Percentiles rank a stretch among this genome's conserved stretches.
Evolutionary conservation across 2,329 filamentous ascomycete species (phyloP).

Genomic region (Byssochlamys sp.): DNA sequence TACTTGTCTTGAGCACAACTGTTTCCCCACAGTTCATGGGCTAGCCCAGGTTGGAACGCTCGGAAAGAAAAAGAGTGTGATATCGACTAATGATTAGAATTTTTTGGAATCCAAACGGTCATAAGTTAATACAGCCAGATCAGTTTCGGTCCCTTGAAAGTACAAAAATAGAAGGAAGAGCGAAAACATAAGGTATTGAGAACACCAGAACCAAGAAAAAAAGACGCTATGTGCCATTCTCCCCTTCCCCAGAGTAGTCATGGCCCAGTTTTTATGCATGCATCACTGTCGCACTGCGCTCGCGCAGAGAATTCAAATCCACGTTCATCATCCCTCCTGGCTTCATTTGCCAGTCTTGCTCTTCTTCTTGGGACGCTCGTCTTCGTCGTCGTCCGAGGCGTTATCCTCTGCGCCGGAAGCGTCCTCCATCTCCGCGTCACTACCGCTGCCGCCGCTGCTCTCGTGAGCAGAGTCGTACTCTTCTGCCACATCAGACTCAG

Average conservation of each 20-base stretch:
- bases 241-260: background rate
- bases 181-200: background rate
- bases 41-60: background rate
- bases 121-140: background rate
- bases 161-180: background rate
- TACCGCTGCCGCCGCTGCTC: constrained; percentile 64
- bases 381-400: constrained; percentile 10
- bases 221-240: background rate
- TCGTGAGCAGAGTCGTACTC: constrained; percentile 90
- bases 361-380: constrained; percentile 11
- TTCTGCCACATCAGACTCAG: constrained; percentile 89
- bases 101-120: background rate
- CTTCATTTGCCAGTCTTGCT: background rate
- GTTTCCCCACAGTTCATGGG: background rate
- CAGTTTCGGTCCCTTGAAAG: background rate
- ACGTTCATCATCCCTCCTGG: background rate
- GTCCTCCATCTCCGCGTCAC: constrained; percentile 41
- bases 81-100: background rate
- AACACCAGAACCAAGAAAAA: background rate
- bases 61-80: background rate
- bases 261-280: background rate
- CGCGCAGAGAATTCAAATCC: background rate
- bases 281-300: background rate
- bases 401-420: background rate
- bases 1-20: background rate